phyloP scores from a whole-genome alignment of 2,329 filamentous ascomycete genomes.

The Botrytis tulipae region DNA sequence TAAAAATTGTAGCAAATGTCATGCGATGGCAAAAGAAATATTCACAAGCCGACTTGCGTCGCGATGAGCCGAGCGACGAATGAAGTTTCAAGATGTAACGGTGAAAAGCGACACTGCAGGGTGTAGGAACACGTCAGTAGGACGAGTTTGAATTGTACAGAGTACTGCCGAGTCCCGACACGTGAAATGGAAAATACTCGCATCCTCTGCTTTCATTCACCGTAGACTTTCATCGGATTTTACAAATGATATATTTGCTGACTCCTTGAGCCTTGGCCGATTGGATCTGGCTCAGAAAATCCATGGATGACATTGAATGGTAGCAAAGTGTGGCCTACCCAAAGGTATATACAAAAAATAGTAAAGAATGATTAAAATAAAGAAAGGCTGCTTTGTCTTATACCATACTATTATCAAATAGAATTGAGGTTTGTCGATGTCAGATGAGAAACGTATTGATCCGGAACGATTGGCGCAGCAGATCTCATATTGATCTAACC shows the following conservation, averaged over 20 bases:
- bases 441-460: constrained; percentile 2
- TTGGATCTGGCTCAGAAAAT: background rate
- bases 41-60: background rate
- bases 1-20: background rate
- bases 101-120: background rate
- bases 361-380: background rate
- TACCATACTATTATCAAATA: background rate
- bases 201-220: background rate
- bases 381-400: background rate
- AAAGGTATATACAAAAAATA: background rate
- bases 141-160: background rate
- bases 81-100: background rate
- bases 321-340: background rate
- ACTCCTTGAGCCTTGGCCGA: constrained; percentile 5
- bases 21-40: background rate
- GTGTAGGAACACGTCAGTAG: background rate
- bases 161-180: background rate
- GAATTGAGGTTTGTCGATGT: background rate
- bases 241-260: background rate
- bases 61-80: background rate
- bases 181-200: background rate
- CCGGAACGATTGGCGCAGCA: background rate
- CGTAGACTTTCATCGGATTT: background rate
- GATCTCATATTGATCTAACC: background rate
- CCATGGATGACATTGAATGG: background rate